Percentiles rank a stretch among this genome's conserved stretches.
Evolutionary conservation across 371 early-diverging fungal species (phyloP).

Genomic region (Mycotypha africana): DNA sequence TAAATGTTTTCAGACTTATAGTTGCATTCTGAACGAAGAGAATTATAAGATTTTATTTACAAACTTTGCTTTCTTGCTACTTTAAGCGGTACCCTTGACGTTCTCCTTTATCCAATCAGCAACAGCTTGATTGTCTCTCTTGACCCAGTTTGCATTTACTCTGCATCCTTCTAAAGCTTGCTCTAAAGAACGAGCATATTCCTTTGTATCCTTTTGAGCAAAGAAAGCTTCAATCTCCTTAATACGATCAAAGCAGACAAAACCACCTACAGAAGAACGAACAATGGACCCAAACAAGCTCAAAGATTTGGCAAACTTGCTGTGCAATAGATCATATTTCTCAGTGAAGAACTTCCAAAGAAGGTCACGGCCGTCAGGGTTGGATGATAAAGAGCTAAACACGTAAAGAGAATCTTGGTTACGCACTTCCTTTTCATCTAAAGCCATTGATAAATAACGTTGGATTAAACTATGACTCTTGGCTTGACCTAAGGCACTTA

Average conservation of each 20-base stretch:
- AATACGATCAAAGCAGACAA: conserved; percentile 60
- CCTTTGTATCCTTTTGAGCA: conserved; percentile 67
- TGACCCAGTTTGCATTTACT: conserved; percentile 74
- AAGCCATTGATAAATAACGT: conserved; percentile 56
- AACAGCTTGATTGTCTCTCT: conserved; percentile 69
- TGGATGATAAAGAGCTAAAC: conserved; percentile 48
- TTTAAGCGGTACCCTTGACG: conserved; percentile 16
- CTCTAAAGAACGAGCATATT: conserved; percentile 66
- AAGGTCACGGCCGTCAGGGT: conserved; percentile 57
- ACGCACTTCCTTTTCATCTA: conserved; percentile 68
- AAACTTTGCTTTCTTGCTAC: too few species aligned
- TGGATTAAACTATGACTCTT: conserved; percentile 54
- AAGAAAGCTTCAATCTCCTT: conserved; percentile 71
- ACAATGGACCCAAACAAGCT: conserved; percentile 73
- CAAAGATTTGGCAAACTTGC: conserved; percentile 68
- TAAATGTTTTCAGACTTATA: too few species aligned
- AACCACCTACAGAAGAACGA: conserved; percentile 63
- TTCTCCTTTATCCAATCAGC: conserved; percentile 57
- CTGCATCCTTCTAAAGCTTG: conserved; percentile 86
- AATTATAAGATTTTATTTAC: too few species aligned
- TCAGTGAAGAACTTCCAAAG: conserved; percentile 77
- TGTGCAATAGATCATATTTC: conserved; percentile 64
- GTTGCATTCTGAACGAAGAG: too few species aligned
- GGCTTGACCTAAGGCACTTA: conserved; percentile 71
- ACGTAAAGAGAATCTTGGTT: conserved; percentile 79